Conservation (phyloP, 306 rosid species). For the Prunus davidiana region DNA sequence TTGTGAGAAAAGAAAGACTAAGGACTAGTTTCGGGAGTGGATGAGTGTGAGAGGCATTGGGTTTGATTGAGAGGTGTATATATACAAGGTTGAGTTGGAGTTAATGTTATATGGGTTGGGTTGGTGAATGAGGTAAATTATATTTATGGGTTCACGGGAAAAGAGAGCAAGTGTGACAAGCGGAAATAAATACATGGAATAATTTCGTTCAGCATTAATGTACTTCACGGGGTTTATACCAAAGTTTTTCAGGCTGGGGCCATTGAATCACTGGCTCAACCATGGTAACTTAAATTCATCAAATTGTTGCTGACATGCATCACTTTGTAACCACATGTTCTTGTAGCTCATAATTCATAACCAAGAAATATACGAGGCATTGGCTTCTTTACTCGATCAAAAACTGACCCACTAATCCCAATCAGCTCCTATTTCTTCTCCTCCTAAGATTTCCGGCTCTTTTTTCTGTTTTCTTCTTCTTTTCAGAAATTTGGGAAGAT, state of each 20-base stretch:
- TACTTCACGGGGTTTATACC: constrained; percentile 16
- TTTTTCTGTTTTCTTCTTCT: too few relatives aligned
- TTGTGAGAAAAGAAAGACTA: constrained; percentile 15
- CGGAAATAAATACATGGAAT: constrained; percentile 5
- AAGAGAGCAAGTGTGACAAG: background rate
- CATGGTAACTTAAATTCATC: background rate
- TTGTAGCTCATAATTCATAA: background rate
- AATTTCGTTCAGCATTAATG: background rate
- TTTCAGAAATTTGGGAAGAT: too few relatives aligned
- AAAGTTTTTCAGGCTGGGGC: background rate
- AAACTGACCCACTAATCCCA: background rate
- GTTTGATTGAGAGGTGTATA: background rate
- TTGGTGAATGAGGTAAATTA: background rate
- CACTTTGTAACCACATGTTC: background rate
- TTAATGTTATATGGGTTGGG: background rate
- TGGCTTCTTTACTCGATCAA: too few relatives aligned
- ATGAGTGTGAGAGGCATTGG: background rate
- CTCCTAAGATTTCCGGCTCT: too few relatives aligned
- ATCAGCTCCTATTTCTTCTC: background rate
- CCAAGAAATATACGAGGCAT: background rate
- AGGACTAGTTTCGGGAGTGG: background rate
- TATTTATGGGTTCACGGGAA: constrained; percentile 12
- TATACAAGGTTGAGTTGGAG: background rate
- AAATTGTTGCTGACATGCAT: background rate
- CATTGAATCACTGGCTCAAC: background rate